Evolutionary conservation across 2,329 filamentous ascomycete species (phyloP).

Genomic region (Botryotinia narcissicola): DNA sequence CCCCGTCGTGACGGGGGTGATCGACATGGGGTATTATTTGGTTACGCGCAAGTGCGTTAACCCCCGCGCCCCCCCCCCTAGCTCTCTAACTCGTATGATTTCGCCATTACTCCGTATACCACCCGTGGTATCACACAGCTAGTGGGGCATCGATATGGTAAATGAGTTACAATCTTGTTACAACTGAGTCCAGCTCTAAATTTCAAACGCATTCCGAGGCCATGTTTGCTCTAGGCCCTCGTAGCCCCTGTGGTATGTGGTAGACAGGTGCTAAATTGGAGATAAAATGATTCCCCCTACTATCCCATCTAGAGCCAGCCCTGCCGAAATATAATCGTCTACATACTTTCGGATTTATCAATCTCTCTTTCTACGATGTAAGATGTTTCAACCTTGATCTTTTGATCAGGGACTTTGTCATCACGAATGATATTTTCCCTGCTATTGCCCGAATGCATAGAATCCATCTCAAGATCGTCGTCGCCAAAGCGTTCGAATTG

Average conservation of each 20-base stretch:
- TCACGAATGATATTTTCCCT: neutral
- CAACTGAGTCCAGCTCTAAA: neutral
- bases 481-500: constrained; percentile 13
- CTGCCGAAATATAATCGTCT: neutral
- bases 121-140: neutral
- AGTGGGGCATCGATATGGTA: neutral
- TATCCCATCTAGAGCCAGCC: neutral
- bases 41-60: neutral
- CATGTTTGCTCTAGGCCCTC: neutral
- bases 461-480: constrained; percentile 12
- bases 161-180: neutral
- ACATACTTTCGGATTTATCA: neutral
- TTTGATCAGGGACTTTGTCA: neutral
- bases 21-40: neutral
- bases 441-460: constrained; percentile 10
- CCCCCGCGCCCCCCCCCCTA: neutral
- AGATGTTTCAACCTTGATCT: constrained; percentile 11
- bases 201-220: neutral
- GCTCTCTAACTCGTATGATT: neutral
- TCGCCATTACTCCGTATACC: neutral
- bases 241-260: neutral
- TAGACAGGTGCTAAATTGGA: neutral
- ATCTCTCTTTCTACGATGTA: constrained; percentile 3
- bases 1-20: neutral
- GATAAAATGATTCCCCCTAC: neutral